Evolutionary conservation across 768 basidiomycete species (phyloP).

Genomic region (Termitomyces sp.): DNA sequence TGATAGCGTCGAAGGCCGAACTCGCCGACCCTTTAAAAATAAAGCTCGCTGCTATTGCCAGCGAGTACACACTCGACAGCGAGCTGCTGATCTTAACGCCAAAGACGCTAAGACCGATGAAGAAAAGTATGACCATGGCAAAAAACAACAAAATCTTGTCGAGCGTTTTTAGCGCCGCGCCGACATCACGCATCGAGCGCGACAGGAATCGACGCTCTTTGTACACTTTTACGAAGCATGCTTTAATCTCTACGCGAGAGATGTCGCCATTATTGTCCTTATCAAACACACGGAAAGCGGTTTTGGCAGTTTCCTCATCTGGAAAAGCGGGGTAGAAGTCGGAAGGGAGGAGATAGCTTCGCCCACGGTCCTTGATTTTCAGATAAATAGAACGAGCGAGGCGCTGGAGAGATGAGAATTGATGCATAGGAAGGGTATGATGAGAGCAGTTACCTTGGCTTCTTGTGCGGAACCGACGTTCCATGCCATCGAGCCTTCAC

Average conservation of each 20-base stretch:
- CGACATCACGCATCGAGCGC: constrained; percentile 72
- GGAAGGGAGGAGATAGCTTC: constrained; percentile 55
- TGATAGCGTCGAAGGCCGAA: constrained; percentile 71
- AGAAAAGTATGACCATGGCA: constrained; percentile 60
- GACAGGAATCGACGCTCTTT: constrained; percentile 74
- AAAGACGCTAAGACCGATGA: constrained; percentile 71
- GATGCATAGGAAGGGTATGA: background rate
- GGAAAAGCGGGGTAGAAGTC: constrained; percentile 71
- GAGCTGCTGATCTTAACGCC: constrained; percentile 60
- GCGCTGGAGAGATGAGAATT: constrained; percentile 31
- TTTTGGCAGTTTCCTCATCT: constrained; percentile 47
- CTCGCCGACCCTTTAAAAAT: constrained; percentile 75
- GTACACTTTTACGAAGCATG: constrained; percentile 62
- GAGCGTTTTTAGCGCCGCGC: constrained; percentile 59
- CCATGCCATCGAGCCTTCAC: constrained; percentile 39
- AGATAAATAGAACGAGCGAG: constrained; percentile 64
- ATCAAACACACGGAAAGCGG: constrained; percentile 74
- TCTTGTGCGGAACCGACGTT: constrained; percentile 53
- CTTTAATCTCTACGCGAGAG: constrained; percentile 70
- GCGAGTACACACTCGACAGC: constrained; percentile 66
- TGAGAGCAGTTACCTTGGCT: constrained; percentile 47
- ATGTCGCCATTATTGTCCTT: constrained; percentile 75
- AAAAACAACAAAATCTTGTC: constrained; percentile 60
- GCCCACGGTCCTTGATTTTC: constrained; percentile 50
- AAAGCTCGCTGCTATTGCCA: constrained; percentile 72